Evolutionary conservation across 768 basidiomycete species (phyloP), one percentile per base, ranked within the genome.

Genomic region (Leccinum longicurvipes): DNA sequence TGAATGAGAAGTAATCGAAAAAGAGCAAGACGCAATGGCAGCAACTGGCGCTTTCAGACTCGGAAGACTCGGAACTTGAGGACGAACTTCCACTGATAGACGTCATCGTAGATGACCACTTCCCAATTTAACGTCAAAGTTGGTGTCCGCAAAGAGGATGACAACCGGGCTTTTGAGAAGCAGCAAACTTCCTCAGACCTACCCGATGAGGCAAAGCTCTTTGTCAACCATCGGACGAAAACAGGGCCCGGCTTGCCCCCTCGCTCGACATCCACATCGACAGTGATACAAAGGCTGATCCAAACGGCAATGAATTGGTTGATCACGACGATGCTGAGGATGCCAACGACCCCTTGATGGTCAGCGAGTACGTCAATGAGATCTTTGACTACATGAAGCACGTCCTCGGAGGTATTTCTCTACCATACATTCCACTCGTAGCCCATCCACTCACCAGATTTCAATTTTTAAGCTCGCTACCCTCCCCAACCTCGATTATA

Each of bases 311-410:
- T 66, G 76, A 79, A 67, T 98, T 93, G 95, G 89, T 89, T 28
- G 96, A 98, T 66, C 80, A 98, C 17, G 94, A 98, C 61, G n/a
- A n/a, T 8, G 85, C 83, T 1, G 93, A 94, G 21, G 95, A 98
- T 68, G 83, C 77, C 52, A 92, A 93, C 48, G 96, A 99, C 67
- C 97, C 96, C 14, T 78, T 91, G 58, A 98, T 98, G 95, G 96
- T 97, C 61, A 89, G 87, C 74, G 93, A 98, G 73, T 99, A 99
- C 67, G 95, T 97, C 49, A 78, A 78, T 23, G 97, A 98, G 55
- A 94, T 98, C 59, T 94, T 94, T 75, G 77, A 88, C 54, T 98
- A 99, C 74, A 81, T 98, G 75, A 89, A 87, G 68, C 75, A 82
- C 58, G 77, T 86, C 57, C n/a, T n/a, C n/a, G n/a, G 95, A 98